Conservation (phyloP, 371 early-diverging fungal genomes). For the Nematocida minor region DNA sequence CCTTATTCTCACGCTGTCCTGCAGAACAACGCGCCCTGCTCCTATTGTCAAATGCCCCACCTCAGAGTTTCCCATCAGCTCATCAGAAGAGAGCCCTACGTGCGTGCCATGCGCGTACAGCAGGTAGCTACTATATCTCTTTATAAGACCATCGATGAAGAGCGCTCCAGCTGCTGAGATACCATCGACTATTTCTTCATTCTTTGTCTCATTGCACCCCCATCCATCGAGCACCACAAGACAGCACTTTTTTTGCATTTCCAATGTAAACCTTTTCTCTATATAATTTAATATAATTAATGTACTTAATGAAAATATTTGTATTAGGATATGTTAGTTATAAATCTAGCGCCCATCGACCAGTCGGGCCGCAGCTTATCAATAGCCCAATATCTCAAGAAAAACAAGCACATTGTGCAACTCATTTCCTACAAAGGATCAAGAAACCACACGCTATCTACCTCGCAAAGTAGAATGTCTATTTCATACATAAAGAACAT, state of each 20-base stretch:
- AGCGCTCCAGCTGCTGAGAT: conserved; percentile 18
- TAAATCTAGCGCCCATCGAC: conserved; percentile 45
- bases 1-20: conserved; percentile 68
- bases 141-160: conserved; percentile 43
- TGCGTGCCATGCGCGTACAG: conserved; percentile 86
- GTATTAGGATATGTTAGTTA: conserved; percentile 7
- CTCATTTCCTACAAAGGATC: conserved; percentile 14
- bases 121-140: conserved; percentile 58
- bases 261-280: neutral
- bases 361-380: conserved; percentile 32
- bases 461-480: neutral
- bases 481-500: conserved; percentile 11
- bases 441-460: neutral
- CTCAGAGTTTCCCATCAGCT: conserved; percentile 97
- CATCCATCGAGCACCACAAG: conserved; percentile 65
- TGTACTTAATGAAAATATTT: conserved; percentile 13
- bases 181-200: conserved; percentile 34
- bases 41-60: conserved; percentile 99
- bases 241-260: conserved; percentile 56
- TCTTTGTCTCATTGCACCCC: conserved; percentile 50
- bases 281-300: neutral
- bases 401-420: neutral
- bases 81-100: conserved; percentile 86
- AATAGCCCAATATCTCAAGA: conserved; percentile 6
- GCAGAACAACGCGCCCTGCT: conserved; percentile 91